phyloP scores from a whole-genome alignment of 2,329 filamentous ascomycete species.

The Sporothrix globosa region DNA sequence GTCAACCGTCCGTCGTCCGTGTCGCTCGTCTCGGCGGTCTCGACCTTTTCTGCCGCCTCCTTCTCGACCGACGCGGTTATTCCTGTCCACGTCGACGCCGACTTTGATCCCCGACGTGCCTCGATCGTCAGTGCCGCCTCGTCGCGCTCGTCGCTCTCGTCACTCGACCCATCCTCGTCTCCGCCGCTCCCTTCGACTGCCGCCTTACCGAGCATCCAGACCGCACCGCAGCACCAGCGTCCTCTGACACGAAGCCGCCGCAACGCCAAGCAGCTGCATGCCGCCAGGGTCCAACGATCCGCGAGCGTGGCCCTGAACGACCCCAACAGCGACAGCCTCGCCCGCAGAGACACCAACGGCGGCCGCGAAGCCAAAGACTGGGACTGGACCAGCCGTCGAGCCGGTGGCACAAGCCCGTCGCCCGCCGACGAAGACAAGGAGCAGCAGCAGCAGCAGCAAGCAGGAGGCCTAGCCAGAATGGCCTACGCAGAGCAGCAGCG shows the following conservation, averaged over 20 bases:
- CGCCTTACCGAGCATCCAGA: background rate
- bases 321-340: conserved; percentile 30
- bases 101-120: conserved; percentile 40
- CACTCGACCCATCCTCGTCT: conserved; percentile 2
- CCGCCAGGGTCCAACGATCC: conserved; percentile 52
- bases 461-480: conserved; percentile 58
- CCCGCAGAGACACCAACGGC: conserved; percentile 10
- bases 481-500: conserved; percentile 66
- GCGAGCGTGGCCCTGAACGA: conserved; percentile 44
- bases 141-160: conserved; percentile 32
- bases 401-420: conserved; percentile 28
- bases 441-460: conserved; percentile 35
- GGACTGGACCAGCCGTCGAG: conserved; percentile 34
- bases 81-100: conserved; percentile 20
- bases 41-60: conserved; percentile 38
- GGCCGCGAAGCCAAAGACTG: conserved; percentile 28
- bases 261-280: conserved; percentile 56
- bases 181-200: conserved; percentile 6
- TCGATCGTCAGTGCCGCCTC: conserved; percentile 40
- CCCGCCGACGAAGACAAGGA: conserved; percentile 19
- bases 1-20: conserved; percentile 31
- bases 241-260: conserved; percentile 47
- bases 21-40: conserved; percentile 21
- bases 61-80: conserved; percentile 39
- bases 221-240: conserved; percentile 36